Conservation (phyloP, 1,284 basidiomycete genomes). For the Cutaneotrichosporon cavernicola region DNA sequence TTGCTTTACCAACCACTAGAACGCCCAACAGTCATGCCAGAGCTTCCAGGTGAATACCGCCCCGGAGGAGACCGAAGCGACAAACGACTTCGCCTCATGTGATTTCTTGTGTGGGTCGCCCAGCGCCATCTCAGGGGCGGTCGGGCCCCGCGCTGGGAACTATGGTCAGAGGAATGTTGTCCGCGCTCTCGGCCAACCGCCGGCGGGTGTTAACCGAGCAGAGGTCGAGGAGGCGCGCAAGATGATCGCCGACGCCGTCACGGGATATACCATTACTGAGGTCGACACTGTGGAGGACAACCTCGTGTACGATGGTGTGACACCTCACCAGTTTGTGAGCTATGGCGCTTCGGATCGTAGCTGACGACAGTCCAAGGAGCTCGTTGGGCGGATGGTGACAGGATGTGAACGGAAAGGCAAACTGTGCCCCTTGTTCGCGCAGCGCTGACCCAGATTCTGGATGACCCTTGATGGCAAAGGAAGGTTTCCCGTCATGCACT, state of each 20-base stretch:
- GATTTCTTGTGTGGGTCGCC: neutral
- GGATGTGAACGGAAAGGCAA: constrained; percentile 72
- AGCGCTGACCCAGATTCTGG: constrained; percentile 59
- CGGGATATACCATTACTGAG: constrained; percentile 60
- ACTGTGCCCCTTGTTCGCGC: constrained; percentile 46
- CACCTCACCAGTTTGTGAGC: constrained; percentile 67
- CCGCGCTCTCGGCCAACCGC: neutral
- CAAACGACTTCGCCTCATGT: neutral
- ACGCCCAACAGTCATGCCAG: constrained; percentile 58
- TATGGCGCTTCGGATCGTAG: neutral
- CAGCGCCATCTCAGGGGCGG: neutral
- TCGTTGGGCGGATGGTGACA: constrained; percentile 62
- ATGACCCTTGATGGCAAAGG: constrained; percentile 66
- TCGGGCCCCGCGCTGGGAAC: neutral
- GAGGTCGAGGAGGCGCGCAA: constrained; percentile 72
- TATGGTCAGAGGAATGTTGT: neutral
- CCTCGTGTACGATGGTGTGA: constrained; percentile 66
- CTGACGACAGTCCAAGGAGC: constrained; percentile 59
- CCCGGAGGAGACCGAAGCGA: neutral
- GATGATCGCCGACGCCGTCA: constrained; percentile 61
- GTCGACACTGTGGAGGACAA: constrained; percentile 66
- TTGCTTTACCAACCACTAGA: no score
- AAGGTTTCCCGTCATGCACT: constrained; percentile 68
- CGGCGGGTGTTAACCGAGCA: constrained; percentile 19
- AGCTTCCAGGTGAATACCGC: constrained; percentile 60